phyloP scores from a whole-genome alignment of 1,139 yeast genomes.

The Ogataea hybrid region DNA sequence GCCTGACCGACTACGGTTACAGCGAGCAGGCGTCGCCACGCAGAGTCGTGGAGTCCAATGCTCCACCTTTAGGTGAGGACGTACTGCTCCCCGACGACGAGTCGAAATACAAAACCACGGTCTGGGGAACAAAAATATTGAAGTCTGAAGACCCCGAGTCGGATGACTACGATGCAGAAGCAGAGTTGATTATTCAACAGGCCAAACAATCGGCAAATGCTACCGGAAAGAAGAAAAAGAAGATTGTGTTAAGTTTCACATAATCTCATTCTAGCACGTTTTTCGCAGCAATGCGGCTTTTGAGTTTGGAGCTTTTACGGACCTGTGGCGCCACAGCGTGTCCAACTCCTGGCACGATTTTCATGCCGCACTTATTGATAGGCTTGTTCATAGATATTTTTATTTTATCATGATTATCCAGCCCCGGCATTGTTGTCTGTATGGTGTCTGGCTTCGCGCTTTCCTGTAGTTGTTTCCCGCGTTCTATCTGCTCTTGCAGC shows the following conservation, averaged over 20 bases:
- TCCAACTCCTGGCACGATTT: constrained; percentile 22
- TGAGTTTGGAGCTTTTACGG: constrained; percentile 14
- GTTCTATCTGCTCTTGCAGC: constrained; percentile 52
- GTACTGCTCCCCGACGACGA: constrained; percentile 6
- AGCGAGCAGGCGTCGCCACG: constrained; percentile 23
- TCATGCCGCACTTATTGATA: constrained; percentile 26
- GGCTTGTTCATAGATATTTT: constrained; percentile 23
- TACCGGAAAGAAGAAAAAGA: constrained; percentile 41
- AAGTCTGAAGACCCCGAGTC: constrained; percentile 36
- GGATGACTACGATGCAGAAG: constrained; percentile 33
- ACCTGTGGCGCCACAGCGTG: constrained; percentile 1
- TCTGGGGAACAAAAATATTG: constrained; percentile 62
- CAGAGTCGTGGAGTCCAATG: constrained; percentile 31
- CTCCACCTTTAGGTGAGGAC: constrained; percentile 24
- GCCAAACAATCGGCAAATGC: constrained; percentile 39
- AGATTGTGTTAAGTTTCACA: constrained; percentile 30
- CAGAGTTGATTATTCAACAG: constrained; percentile 48
- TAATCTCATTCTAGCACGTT: constrained; percentile 16
- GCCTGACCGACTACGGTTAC: constrained; percentile 30
- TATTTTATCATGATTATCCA: constrained; percentile 17
- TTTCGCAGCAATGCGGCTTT: constrained; percentile 16
- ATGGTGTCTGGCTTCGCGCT: neutral
- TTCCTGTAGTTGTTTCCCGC: constrained; percentile 35
- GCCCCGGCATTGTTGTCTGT: neutral
- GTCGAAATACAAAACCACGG: constrained; percentile 37